Evolutionary conservation across 345 rosid species (phyloP), one percentile per base, ranked within the genome.

Genomic region (Atalantia buxifolia): DNA sequence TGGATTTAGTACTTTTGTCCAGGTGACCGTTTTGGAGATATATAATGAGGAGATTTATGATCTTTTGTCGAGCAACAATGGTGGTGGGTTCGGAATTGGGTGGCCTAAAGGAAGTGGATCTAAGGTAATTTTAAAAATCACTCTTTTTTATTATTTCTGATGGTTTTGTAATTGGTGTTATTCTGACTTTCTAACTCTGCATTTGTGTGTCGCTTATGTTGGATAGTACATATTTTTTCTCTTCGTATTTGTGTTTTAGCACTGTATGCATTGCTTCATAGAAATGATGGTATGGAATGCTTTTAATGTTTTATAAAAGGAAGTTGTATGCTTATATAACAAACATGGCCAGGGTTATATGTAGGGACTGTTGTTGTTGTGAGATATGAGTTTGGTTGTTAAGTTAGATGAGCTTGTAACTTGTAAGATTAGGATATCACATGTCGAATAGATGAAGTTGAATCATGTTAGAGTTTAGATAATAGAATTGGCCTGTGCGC

Each of bases 31-130:
- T 81, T 50, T 96, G 81, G 99, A 96, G 90, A 93, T 94, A 9
- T 94, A 96, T 40, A 96, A 94, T 67, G 99, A 96, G 69, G 99
- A 96, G 50, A 91, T 96, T 66, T 96, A 92, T 78, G 99, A 96
- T 84, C 97, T 96, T 79, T 81, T 96, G 78, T 87, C 97, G 0
- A 89, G 80, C 28, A 89, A 84, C 77, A 80, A 80, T 79, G 94
- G 93, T 5, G 89, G 85, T 79, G 92, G 92, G 55, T 83, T 92
- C 9, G 94, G 93, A 53, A 38, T 93, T 48, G 98, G 98, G 40
- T 95, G 94, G 94, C 88, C 96, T 1, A 96, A 92, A n/a, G 87
- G 89, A 19, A 85, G 81, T 80, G 90, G 78, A 33, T 87, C 93
- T 71, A 96, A 95, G 87, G 98, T 90, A 78, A 65, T 31, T 16